A percentile compares a stretch with the other conserved stretches of the same genome.
phyloP scores from a whole-genome alignment of 192 early-diverging fungal genomes.

The Coemansia sp. region DNA sequence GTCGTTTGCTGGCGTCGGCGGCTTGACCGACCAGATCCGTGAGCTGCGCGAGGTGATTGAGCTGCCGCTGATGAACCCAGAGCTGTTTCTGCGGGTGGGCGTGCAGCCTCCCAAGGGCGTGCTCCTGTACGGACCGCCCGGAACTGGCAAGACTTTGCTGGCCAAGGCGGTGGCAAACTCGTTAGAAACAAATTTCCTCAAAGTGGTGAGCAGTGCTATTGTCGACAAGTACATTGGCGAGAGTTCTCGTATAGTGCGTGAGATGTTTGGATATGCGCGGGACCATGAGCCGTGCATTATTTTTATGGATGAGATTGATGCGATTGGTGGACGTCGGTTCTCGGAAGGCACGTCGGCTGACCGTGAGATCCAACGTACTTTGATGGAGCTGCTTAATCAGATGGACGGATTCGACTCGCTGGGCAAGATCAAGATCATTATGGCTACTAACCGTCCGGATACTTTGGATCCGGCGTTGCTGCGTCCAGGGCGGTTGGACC shows the following conservation, averaged over 20 bases:
- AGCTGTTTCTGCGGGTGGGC: constrained; percentile 95
- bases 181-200: constrained; percentile 97
- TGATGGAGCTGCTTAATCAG: constrained; percentile 99
- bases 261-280: constrained; percentile 99
- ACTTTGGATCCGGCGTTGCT: constrained; percentile 97
- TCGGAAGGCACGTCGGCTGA: constrained; percentile 99
- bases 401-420: constrained; percentile 99
- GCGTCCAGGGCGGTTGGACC: constrained; percentile 91
- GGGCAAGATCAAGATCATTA: constrained; percentile 98
- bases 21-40: constrained; percentile 92
- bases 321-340: constrained; percentile 97
- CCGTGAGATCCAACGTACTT: constrained; percentile 97
- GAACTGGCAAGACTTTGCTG: constrained; percentile 96
- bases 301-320: constrained; percentile 99
- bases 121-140: constrained; percentile 92
- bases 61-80: constrained; percentile 97
- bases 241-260: constrained; percentile 91
- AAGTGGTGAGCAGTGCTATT: constrained; percentile 97
- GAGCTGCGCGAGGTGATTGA: constrained; percentile 99
- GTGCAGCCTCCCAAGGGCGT: constrained; percentile 99
- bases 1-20: constrained; percentile 96
- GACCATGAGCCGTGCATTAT: constrained; percentile 99
- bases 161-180: constrained; percentile 97
- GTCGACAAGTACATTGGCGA: constrained; percentile 99
- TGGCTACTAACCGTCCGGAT: constrained; percentile 99